Evolutionary conservation across 805 yeast genomes (phyloP).

Genomic region (Lachancea waltii): DNA sequence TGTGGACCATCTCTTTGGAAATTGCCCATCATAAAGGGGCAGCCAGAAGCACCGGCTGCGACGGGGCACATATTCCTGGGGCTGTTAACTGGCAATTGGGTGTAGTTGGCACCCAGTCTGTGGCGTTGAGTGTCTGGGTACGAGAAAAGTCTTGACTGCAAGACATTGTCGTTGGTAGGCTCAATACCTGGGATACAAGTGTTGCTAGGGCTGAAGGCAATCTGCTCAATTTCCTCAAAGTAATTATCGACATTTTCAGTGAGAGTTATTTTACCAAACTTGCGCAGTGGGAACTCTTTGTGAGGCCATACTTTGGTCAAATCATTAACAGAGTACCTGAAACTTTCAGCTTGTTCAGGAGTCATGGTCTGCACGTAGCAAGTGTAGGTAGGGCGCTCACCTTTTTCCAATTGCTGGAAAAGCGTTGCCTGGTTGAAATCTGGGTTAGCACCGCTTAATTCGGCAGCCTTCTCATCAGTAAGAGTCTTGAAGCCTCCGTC

Average conservation of each 20-base stretch:
- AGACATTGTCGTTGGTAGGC: conserved; percentile 70
- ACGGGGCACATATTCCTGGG: conserved; percentile 27
- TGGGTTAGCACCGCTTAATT: conserved; percentile 43
- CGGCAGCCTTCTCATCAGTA: conserved; percentile 41
- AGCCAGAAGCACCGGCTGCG: conserved; percentile 10
- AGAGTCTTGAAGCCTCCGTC: conserved; percentile 46
- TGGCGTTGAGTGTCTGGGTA: conserved; percentile 74
- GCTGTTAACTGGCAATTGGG: conserved; percentile 59
- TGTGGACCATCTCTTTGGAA: conserved; percentile 60
- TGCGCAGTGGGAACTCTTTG: conserved; percentile 75
- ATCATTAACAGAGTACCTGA: conserved; percentile 77
- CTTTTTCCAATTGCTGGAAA: conserved; percentile 41
- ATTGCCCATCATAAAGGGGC: conserved; percentile 35
- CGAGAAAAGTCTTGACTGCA: conserved; percentile 70
- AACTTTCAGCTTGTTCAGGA: conserved; percentile 65
- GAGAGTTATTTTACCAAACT: conserved; percentile 71
- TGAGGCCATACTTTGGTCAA: conserved; percentile 93
- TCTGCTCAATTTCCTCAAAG: conserved; percentile 83
- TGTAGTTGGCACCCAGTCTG: conserved; percentile 64
- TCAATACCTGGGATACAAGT: conserved; percentile 64
- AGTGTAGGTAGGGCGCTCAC: conserved; percentile 46
- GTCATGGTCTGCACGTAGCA: conserved; percentile 62
- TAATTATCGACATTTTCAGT: conserved; percentile 81
- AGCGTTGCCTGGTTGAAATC: conserved; percentile 41
- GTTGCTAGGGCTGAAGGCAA: conserved; percentile 68